Base-by-base conservation (phyloP, 176 grass and related monocot genomes). In the maize (Zea mays) region DNA sequence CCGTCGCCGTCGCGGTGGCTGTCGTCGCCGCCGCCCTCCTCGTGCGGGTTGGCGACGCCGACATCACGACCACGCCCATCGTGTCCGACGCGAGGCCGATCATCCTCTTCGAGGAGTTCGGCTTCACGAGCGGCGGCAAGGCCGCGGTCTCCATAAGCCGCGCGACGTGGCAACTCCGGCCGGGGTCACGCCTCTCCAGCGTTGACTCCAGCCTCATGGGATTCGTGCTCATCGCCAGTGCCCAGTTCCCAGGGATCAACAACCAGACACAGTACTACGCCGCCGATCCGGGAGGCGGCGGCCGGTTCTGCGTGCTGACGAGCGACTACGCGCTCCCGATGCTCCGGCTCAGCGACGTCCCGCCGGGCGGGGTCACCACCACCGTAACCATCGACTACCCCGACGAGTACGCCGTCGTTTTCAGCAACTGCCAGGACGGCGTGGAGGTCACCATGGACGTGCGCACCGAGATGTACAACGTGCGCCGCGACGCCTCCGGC, bases 81-180 rank as follows among this genome's bases (percentile, higher is more conserved):
- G 62, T 45, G 7, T 73, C 81, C 12, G 90, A 93, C 68, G 12
- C 77, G 10, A 78, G 90, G 2, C 72, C 68, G 0, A 70, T 89
- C 72, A 84, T 93, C 72, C 84, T 93, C 16, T 93, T 89, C 84
- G 90, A 86, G 90, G 81, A 93, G 73, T 93, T 93, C 27, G 90
- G 90, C 56, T 93, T 78, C 63, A 27, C 62, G 54, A 43, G 65
- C 46, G 86, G 90, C 73, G 90, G 90, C 48, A 82, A 20, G 59
- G 86, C 81, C 11, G 50, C 85, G 62, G 42, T 93, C 76, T 86
- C 86, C 41, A 39, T 92, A 60, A 64, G 49, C 61, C 50, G 80
- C 47, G 73, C 78, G 54, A 3, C 46, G 54, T 92, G 86, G 90
- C 77, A 50, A 2, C 54, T 76, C 55, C 77, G 77, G 41, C 39